Base-by-base conservation (phyloP, 345 rosid genomes). In the Hibiscus mutabilis region DNA sequence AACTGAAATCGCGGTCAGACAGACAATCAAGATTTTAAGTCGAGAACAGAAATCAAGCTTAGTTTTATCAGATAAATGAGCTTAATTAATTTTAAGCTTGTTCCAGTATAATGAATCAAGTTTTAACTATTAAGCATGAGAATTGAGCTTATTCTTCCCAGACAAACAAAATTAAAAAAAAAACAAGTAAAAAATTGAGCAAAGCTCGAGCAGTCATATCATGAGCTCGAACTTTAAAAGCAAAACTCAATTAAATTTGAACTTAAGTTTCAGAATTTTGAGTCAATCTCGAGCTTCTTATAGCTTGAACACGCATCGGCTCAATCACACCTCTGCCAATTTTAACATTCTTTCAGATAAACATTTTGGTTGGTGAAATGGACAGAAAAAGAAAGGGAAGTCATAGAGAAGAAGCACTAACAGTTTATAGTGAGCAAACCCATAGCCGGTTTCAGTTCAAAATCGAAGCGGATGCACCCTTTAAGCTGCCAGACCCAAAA, bases 361-460 rank as follows among this genome's bases (percentile, higher is more conserved):
- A 56, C 21, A 21, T 55, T 55, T 11, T 33, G n/a, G 47, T 47
- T 37, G 58, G 27, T 73, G 60, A 73, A 55, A n/a, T 44, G 57
- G 35, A 31, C 15, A 27, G 70, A 51, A 52, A 4, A 27, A 29
- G 62, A 33, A 55, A 44, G 24, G 46, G 19, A 59, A 60, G 4
- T 46, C 31, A 44, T 1, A 37, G 42, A 71, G 55, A 27, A 71
- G 64, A 16, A 63, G 64, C 44, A 44, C 59, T 62, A 53, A 67
- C 67, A 37, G 49, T 60, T 60, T 29, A 57, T 22, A 33, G 64
- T 2, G 22, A 76, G 75, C 68, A 68, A 70, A 73, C 69, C 70
- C 86, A 83, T 81, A 22, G 14, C 27, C 22, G 60, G 62, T 35
- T 31, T n/a, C 55, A 70, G 72, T 71, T 59, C 53, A 24, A 60